Base-by-base conservation (phyloP, 2,329 filamentous ascomycete genomes). In the Neonectria sp. region DNA sequence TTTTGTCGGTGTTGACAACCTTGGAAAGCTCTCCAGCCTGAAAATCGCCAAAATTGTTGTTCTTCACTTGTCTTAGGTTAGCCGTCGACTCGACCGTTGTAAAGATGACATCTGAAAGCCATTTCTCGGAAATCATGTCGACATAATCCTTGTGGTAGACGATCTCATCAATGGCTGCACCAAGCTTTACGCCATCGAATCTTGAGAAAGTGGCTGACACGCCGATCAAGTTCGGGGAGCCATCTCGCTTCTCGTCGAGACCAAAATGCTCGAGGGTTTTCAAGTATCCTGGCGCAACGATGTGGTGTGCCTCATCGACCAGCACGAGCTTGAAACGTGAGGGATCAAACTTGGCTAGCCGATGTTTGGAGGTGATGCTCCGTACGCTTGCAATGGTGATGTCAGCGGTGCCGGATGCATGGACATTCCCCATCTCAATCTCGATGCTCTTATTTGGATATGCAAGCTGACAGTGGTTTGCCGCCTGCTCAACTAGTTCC, bases 261-360 rank as follows among this genome's bases (percentile, higher is more conserved):
- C 91, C 89, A 78, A 99, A 97, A 79, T 98, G 90, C n/a, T 87
- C 84, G 55, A 99, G 84, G 0, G 91, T 87, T 48, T 88, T 86
- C 68, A 97, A 85, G 76, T 98, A 98, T 8, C 91, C 90, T 2
- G 89, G 86, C 1, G 96, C 93, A 51, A 98, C 95, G 60, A 98
- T 97, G 80, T 99, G 96, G 79, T 99, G 96, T 5, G 95, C 96
- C 81, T 99, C 96, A 71, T 99, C 96, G 4, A 99, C 95, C 3
- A 99, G 86, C 0, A 99, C 84, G 0, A 99, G 89, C 81, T 99
- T 99, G 85, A 95, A 98, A 8, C 84, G 85, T 0, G 80, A 80
- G 0, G 95, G 93, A 71, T 97, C 89, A 75, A 95, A 98, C 77
- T 97, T 98, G 40, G 80, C 77, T n/a, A 98, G 86, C 2, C 96